These are phyloP conservation scores for Haplosporangium gracile DNA, from an alignment of 192 early-diverging fungal species.

Conservation along the genomic window DNA sequence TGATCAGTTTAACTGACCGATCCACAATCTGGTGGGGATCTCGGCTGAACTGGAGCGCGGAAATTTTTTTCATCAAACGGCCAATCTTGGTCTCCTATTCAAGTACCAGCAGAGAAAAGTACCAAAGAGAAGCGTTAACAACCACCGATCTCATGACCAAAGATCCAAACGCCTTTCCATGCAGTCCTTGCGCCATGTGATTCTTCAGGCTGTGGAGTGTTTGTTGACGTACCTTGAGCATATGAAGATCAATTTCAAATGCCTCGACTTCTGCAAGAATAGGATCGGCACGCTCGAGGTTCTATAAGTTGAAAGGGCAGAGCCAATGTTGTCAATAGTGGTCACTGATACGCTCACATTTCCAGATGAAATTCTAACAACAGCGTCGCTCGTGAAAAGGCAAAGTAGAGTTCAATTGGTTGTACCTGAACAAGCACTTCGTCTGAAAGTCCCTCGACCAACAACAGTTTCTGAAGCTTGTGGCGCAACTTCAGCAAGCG, in stretches of 20 bases:
- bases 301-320: conserved; percentile 10
- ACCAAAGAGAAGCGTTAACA: neutral
- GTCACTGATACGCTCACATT: neutral
- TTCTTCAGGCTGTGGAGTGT: neutral
- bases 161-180: neutral
- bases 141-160: neutral
- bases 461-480: conserved; percentile 56
- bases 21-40: conserved; percentile 54
- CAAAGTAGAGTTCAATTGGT: neutral
- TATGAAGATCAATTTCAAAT: conserved; percentile 54
- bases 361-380: neutral
- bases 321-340: neutral
- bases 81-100: conserved; percentile 61
- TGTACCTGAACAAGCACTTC: conserved; percentile 49
- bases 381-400: neutral
- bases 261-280: conserved; percentile 60
- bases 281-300: conserved; percentile 44
- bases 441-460: conserved; percentile 49
- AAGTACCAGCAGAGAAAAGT: neutral
- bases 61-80: conserved; percentile 60
- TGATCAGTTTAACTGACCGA: conserved; percentile 53
- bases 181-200: neutral
- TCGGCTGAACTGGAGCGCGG: conserved; percentile 41
- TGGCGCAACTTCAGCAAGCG: conserved; percentile 56
- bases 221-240: conserved; percentile 49